These are phyloP conservation scores for Phragmites australis DNA, from an alignment of 176 grass and related monocot species.

Conservation along the genomic window DNA sequence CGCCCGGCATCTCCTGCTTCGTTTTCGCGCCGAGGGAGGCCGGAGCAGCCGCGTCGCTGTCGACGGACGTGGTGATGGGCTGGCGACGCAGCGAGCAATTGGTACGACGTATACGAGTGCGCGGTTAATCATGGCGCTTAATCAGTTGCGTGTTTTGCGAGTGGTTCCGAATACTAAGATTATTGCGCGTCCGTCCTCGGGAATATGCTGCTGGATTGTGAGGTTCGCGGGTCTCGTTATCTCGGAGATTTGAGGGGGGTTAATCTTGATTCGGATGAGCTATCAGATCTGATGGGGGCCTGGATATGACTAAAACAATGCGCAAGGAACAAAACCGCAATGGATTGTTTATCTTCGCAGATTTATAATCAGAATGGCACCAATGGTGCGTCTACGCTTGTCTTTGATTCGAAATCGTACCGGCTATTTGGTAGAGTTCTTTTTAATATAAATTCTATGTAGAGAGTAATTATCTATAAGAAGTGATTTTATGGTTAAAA, in stretches of 20 bases:
- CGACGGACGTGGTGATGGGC: background rate
- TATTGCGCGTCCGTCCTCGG: background rate
- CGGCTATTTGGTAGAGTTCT: background rate
- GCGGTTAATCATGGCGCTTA: background rate
- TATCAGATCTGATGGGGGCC: conserved; percentile 11
- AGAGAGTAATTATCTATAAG: no score
- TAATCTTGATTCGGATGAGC: background rate
- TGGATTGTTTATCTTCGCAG: conserved; percentile 1
- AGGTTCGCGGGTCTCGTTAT: background rate
- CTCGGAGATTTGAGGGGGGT: conserved; percentile 10
- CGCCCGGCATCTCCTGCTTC: conserved; percentile 5
- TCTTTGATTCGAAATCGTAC: no score
- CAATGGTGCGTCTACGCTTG: background rate
- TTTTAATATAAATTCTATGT: no score
- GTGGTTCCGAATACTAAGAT: background rate
- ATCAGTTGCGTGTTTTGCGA: conserved; percentile 9
- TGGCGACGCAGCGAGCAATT: conserved; percentile 9
- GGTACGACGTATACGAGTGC: background rate
- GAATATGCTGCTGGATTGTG: background rate
- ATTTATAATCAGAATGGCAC: background rate
- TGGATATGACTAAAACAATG: conserved; percentile 18
- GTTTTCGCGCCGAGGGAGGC: background rate
- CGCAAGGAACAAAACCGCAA: background rate
- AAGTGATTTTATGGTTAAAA: no score
- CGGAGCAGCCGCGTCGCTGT: conserved; percentile 1